Base-by-base conservation (phyloP, 345 rosid genomes). In the Gossypium mustelinum region DNA sequence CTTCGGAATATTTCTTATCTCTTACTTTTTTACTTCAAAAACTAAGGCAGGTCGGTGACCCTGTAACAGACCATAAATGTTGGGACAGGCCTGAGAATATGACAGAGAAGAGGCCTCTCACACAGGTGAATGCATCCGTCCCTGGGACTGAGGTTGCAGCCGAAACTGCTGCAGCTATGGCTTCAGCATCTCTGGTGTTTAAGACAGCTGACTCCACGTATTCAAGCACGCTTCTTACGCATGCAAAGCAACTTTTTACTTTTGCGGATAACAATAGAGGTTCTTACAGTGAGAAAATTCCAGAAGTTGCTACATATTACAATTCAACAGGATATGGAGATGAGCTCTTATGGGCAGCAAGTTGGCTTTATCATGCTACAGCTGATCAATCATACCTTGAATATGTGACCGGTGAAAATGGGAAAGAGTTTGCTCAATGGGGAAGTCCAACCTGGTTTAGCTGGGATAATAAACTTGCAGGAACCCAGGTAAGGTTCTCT, bases 91-190 rank as follows among this genome's bases (percentile, higher is more conserved):
- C 99, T 1, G 99, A 95, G 80, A 73, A 61, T 0, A 95, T 95
- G 98, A 84, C 79, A 0, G 90, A 79, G 88, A 82, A 88, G 83
- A 88, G 99, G 81, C 97, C 99, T 3, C 86, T 90, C 11, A 80
- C 81, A 45, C 89, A 86, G 80, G 85, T 95, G 68, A 90, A 93
- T 71, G 60, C 78, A 34, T 80, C 97, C 11, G 73, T 70, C 80
- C 97, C 97, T 1, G 99, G 99, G 72, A 77, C 94, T 0, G 99
- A 95, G 34, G 98, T 93, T 85, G 99, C 98, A 61, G 99, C 98
- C 20, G 98, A 96, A 81, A 89, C 97, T 69, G 98, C 99, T 14
- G 99, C 98, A 29, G 99, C 98, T 34, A 82, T 96, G 93, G 98
- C 99, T 59, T 84, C 99, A 0, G 97, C 98, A 1, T 91, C 99